Evolutionary conservation across 768 basidiomycete species (phyloP).

Genomic region (Strobilomyces echinocephalus): DNA sequence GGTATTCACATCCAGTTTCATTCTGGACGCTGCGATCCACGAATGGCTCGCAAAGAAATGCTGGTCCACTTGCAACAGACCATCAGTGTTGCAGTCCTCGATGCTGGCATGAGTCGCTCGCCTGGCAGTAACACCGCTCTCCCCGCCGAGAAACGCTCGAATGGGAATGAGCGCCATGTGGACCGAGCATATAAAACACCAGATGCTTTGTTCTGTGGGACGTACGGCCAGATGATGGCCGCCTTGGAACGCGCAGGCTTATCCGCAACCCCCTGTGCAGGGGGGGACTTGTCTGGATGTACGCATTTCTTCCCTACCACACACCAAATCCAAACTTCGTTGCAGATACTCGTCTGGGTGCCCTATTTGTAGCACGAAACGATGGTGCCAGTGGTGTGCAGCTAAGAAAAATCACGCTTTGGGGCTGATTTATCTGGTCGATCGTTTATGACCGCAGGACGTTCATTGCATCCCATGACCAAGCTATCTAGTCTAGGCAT

Average conservation of each 20-base stretch:
- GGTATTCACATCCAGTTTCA: conserved; percentile 28
- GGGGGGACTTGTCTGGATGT: conserved; percentile 31
- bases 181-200: conserved; percentile 15
- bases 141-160: neutral
- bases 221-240: conserved; percentile 39
- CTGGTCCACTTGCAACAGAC: conserved; percentile 31
- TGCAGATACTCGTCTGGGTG: conserved; percentile 39
- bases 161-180: neutral
- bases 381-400: conserved; percentile 30
- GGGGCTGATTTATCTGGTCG: conserved; percentile 30
- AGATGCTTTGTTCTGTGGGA: conserved; percentile 38
- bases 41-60: conserved; percentile 19
- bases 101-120: conserved; percentile 38
- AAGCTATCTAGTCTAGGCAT: neutral
- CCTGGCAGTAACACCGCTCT: conserved; percentile 11
- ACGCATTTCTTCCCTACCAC: conserved; percentile 4
- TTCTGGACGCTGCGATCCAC: neutral
- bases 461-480: neutral
- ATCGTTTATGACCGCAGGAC: neutral
- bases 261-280: conserved; percentile 29
- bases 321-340: neutral
- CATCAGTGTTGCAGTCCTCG: conserved; percentile 35
- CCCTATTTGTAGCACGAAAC: conserved; percentile 36
- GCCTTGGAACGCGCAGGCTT: conserved; percentile 38
- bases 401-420: conserved; percentile 37